A percentile compares a stretch with the other conserved stretches of the same genome.
These are phyloP conservation scores for Ophiostoma montium DNA, from an alignment of 2,329 filamentous ascomycete genomes.

Conservation along the genomic window DNA sequence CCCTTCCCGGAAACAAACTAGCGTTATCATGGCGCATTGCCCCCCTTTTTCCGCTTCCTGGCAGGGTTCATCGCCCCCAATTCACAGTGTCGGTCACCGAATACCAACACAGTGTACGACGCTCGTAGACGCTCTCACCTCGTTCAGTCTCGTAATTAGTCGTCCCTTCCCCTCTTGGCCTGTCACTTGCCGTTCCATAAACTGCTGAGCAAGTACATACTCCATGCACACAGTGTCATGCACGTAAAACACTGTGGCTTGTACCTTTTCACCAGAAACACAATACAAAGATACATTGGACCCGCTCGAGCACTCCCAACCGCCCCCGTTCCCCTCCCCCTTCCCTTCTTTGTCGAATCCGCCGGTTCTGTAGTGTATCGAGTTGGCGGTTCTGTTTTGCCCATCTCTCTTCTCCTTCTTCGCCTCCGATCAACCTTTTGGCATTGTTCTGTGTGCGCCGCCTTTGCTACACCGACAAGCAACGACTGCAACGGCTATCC, in stretches of 20 bases:
- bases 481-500: not conserved
- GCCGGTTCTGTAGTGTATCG: not conserved
- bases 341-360: not conserved
- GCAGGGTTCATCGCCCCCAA: not conserved
- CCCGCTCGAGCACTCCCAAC: not conserved
- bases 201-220: not conserved
- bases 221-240: not conserved
- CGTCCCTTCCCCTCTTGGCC: not conserved
- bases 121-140: too few relatives aligned
- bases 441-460: not conserved
- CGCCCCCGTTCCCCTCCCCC: not conserved
- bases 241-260: not conserved
- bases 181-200: not conserved
- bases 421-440: not conserved
- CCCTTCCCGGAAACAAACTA: not conserved
- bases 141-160: not conserved
- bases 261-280: not conserved
- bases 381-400: not conserved
- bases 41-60: not conserved
- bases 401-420: not conserved
- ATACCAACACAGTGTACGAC: not conserved
- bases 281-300: not conserved
- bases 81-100: not conserved
- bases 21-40: not conserved
- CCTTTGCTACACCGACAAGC: not conserved